These are phyloP conservation scores for Colletotrichum navitas DNA, from an alignment of 2,329 filamentous ascomycete species.

Conservation along the genomic window DNA sequence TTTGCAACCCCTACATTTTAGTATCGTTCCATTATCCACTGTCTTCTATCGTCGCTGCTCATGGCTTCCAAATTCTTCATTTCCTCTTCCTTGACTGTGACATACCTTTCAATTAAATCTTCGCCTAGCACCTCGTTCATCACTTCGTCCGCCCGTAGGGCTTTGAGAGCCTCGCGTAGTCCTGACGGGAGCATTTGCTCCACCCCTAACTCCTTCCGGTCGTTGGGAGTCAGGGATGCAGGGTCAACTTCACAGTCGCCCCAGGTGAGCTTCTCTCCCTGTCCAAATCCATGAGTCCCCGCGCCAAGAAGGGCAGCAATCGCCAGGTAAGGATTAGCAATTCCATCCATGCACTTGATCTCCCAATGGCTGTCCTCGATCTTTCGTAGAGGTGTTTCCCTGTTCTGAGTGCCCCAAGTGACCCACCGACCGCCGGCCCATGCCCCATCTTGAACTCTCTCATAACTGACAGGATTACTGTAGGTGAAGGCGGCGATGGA, in stretches of 20 bases:
- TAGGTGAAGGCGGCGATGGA: constrained; percentile 78
- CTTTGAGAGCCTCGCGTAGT: constrained; percentile 67
- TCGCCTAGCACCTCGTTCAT: constrained; percentile 61
- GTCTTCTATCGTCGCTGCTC: constrained; percentile 58
- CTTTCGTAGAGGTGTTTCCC: constrained; percentile 79
- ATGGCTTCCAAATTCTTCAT: constrained; percentile 63
- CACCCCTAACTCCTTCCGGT: constrained; percentile 67
- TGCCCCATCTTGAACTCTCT: constrained; percentile 73
- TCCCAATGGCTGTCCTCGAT: constrained; percentile 80
- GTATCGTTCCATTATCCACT: constrained; percentile 77
- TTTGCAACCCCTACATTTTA: constrained; percentile 47
- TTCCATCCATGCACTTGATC: constrained; percentile 80
- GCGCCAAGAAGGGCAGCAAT: constrained; percentile 71
- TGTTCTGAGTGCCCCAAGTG: constrained; percentile 85
- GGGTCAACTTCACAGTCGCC: constrained; percentile 69
- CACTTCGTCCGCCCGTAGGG: constrained; percentile 61
- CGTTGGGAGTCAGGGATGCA: constrained; percentile 58
- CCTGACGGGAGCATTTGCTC: constrained; percentile 64
- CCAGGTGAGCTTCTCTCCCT: constrained; percentile 57
- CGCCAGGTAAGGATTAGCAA: constrained; percentile 83
- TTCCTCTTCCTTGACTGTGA: constrained; percentile 71
- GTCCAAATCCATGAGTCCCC: constrained; percentile 67
- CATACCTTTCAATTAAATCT: constrained; percentile 68
- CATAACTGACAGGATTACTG: constrained; percentile 75
- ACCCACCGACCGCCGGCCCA: constrained; percentile 87